Conservation (phyloP, 345 rosid species). For the Diplotaxis tenuifolia region DNA sequence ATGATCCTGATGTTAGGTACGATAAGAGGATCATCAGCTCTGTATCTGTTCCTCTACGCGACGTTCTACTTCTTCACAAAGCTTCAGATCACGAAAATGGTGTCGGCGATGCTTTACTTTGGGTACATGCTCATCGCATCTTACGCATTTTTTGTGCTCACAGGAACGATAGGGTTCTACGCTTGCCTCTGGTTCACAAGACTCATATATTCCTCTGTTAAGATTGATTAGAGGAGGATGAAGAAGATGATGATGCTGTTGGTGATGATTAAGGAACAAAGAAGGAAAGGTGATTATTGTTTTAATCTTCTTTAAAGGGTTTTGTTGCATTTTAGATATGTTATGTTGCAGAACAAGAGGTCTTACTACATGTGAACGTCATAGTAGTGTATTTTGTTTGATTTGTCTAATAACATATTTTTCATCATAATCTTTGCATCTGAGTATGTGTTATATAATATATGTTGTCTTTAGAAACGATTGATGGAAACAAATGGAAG, state of each 20-base stretch:
- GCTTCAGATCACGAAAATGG: slow-evolving; percentile 77
- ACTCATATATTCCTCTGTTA: slow-evolving; percentile 82
- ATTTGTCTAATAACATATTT: slow-evolving; percentile 21
- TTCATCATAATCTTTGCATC: background rate
- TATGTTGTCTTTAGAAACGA: background rate
- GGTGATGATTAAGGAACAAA: slow-evolving; percentile 10
- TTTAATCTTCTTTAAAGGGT: slow-evolving; percentile 14
- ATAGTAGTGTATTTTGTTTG: slow-evolving; percentile 27
- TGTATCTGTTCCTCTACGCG: slow-evolving; percentile 74
- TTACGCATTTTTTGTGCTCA: slow-evolving; percentile 67
- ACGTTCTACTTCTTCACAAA: slow-evolving; percentile 84
- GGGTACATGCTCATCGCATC: slow-evolving; percentile 87
- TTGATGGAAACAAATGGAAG: background rate
- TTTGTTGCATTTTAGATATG: slow-evolving; percentile 32
- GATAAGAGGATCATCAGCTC: slow-evolving; percentile 76
- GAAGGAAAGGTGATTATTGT: slow-evolving; percentile 32
- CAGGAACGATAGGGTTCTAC: slow-evolving; percentile 79
- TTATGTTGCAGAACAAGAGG: slow-evolving; percentile 22
- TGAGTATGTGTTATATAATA: background rate
- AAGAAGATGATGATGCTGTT: too few relatives aligned
- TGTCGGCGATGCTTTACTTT: slow-evolving; percentile 66
- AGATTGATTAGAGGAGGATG: slow-evolving; percentile 50
- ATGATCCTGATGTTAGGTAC: too few relatives aligned
- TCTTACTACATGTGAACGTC: slow-evolving; percentile 27
- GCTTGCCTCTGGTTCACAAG: slow-evolving; percentile 89